phyloP scores from a whole-genome alignment of 257 asterid species.

The Nicotiana benthamiana region DNA sequence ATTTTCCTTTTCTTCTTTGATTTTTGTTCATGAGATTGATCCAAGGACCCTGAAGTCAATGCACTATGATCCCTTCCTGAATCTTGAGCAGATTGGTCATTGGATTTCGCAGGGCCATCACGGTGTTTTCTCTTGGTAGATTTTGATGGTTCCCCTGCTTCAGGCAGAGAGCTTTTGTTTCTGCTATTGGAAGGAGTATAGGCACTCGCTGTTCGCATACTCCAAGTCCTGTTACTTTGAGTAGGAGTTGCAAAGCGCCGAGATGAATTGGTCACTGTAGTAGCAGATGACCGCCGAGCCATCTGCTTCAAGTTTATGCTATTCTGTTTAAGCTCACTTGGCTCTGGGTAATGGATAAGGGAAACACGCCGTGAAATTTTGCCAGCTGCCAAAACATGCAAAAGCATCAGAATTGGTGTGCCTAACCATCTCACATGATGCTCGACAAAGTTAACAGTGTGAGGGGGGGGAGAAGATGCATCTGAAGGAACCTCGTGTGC shows the following conservation, averaged over 20 bases:
- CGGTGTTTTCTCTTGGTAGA: slow-evolving; percentile 35
- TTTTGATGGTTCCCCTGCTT: slow-evolving; percentile 24
- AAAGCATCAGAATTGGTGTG: not conserved
- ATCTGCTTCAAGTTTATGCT: slow-evolving; percentile 14
- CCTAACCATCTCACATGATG: not conserved
- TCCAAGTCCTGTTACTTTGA: slow-evolving; percentile 32
- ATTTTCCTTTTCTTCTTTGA: slow-evolving; percentile 40
- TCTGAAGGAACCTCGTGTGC: not conserved
- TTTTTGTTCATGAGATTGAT: slow-evolving; percentile 35
- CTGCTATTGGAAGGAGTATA: slow-evolving; percentile 24
- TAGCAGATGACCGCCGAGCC: slow-evolving; percentile 34
- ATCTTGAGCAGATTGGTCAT: slow-evolving; percentile 30
- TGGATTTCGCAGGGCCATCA: slow-evolving; percentile 23
- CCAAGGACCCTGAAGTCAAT: slow-evolving; percentile 37
- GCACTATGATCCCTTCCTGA: slow-evolving; percentile 43
- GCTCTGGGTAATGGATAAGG: slow-evolving; percentile 57
- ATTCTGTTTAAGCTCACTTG: slow-evolving; percentile 32
- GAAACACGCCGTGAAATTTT: slow-evolving; percentile 52
- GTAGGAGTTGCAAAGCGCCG: slow-evolving; percentile 33
- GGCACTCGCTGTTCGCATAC: slow-evolving; percentile 28
- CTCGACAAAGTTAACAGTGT: not conserved
- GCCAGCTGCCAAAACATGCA: slow-evolving; percentile 42
- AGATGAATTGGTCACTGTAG: slow-evolving; percentile 44
- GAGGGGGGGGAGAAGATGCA: not conserved
- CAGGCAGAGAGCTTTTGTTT: slow-evolving; percentile 31